Evolutionary conservation across 2,329 filamentous ascomycete genomes (phyloP).

Genomic region (Pseudogymnoascus sp.): DNA sequence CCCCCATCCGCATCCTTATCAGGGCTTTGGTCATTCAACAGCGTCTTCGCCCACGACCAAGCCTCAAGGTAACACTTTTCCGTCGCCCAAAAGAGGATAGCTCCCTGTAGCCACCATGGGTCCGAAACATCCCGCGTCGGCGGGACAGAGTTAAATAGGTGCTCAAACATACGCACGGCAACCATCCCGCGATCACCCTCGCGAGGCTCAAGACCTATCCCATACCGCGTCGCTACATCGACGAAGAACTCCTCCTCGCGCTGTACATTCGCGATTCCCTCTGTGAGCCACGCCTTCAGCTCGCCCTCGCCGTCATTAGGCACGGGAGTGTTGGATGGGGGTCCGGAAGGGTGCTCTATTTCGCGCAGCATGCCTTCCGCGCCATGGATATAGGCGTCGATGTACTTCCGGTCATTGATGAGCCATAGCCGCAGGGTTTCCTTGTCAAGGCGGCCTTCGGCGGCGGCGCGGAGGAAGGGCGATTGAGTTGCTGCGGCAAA

Average conservation of each 20-base stretch:
- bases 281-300: slow-evolving; percentile 55
- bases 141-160: slow-evolving; percentile 46
- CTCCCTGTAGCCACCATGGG: slow-evolving; percentile 46
- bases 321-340: slow-evolving; percentile 10
- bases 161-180: slow-evolving; percentile 33
- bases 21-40: slow-evolving; percentile 27
- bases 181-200: slow-evolving; percentile 27
- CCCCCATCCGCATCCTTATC: slow-evolving; percentile 53
- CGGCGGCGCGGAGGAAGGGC: slow-evolving; percentile 58
- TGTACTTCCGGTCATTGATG: slow-evolving; percentile 63
- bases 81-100: slow-evolving; percentile 70
- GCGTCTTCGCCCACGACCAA: slow-evolving; percentile 44
- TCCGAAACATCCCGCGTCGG: not conserved
- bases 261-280: slow-evolving; percentile 57
- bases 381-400: slow-evolving; percentile 61
- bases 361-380: slow-evolving; percentile 57
- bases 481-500: slow-evolving; percentile 55
- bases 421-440: slow-evolving; percentile 57
- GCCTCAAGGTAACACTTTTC: slow-evolving; percentile 57
- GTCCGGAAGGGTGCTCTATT: not conserved
- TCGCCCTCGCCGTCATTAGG: slow-evolving; percentile 41
- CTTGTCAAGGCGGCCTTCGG: slow-evolving; percentile 52
- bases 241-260: slow-evolving; percentile 63
- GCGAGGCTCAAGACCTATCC: slow-evolving; percentile 37
- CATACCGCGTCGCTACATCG: slow-evolving; percentile 53